phyloP scores from a whole-genome alignment of 306 rosid species.

The Lathyrus aphaca region DNA sequence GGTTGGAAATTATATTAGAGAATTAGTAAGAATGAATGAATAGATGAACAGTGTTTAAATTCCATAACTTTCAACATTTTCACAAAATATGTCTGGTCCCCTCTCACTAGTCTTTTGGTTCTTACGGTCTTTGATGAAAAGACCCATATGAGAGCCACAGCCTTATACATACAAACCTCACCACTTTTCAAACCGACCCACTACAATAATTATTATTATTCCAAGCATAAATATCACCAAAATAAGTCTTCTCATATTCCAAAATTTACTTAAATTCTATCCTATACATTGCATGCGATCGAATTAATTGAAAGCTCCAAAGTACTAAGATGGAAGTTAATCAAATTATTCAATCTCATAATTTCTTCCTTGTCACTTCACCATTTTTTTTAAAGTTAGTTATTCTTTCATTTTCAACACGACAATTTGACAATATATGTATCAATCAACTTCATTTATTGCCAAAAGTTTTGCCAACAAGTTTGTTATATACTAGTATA shows the following conservation, averaged over 20 bases:
- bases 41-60: too few relatives aligned
- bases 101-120: conserved; percentile 10
- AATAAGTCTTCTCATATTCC: not conserved
- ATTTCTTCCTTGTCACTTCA: conserved; percentile 33
- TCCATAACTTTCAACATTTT: too few relatives aligned
- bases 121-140: conserved; percentile 6
- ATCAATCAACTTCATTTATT: conserved; percentile 4
- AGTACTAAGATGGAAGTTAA: not conserved
- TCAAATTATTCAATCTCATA: not conserved
- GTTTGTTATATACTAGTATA: too few relatives aligned
- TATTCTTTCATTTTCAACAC: not conserved
- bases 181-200: conserved; percentile 28
- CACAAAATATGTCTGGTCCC: not conserved
- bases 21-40: too few relatives aligned
- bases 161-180: not conserved
- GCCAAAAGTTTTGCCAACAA: too few relatives aligned
- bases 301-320: not conserved
- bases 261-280: not conserved
- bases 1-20: too few relatives aligned
- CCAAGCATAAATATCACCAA: not conserved
- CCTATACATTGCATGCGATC: not conserved
- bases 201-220: not conserved
- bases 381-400: not conserved
- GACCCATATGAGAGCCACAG: conserved; percentile 6
- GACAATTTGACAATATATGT: not conserved